Evolutionary conservation across 2,329 filamentous ascomycete genomes (phyloP).

Genomic region (Microcyclosporella mali): DNA sequence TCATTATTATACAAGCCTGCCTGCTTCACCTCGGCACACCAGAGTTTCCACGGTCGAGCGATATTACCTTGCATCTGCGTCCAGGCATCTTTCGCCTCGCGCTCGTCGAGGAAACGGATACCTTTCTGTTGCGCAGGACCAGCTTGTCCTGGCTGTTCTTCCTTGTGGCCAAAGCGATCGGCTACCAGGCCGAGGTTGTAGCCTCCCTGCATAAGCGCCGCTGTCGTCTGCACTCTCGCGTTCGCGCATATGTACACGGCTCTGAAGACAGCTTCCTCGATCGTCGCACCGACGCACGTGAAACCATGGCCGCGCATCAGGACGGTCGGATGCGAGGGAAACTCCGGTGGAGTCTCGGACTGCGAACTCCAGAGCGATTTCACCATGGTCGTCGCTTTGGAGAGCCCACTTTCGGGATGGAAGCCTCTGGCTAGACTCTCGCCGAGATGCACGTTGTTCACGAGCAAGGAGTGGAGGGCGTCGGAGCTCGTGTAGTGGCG

Average conservation of each 20-base stretch:
- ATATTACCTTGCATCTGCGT: constrained; percentile 29
- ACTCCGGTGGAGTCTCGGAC: constrained; percentile 8
- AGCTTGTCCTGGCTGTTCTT: constrained; percentile 33
- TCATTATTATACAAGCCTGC: constrained; percentile 37
- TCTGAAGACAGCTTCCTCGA: constrained; percentile 43
- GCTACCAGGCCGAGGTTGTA: constrained; percentile 37
- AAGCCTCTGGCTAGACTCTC: constrained; percentile 31
- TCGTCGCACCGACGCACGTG: constrained; percentile 36
- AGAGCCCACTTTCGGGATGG: constrained; percentile 19
- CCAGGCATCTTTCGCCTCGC: constrained; percentile 39
- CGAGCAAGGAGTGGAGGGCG: constrained; percentile 29
- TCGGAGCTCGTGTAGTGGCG: constrained; percentile 28
- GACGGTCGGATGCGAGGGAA: constrained; percentile 25
- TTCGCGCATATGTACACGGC: constrained; percentile 38
- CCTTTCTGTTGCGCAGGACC: constrained; percentile 38
- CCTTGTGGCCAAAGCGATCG: constrained; percentile 32
- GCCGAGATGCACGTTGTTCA: constrained; percentile 30
- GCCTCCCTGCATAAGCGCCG: constrained; percentile 32
- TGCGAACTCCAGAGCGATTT: neutral
- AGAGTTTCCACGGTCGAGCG: constrained; percentile 39
- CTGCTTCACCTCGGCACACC: constrained; percentile 38
- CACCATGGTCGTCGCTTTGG: constrained; percentile 24
- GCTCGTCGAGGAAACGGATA: constrained; percentile 38
- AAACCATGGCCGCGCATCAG: constrained; percentile 43
- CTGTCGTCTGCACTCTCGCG: constrained; percentile 38